Conservation (phyloP, 345 rosid genomes). For the Mallotus nudiflorus region DNA sequence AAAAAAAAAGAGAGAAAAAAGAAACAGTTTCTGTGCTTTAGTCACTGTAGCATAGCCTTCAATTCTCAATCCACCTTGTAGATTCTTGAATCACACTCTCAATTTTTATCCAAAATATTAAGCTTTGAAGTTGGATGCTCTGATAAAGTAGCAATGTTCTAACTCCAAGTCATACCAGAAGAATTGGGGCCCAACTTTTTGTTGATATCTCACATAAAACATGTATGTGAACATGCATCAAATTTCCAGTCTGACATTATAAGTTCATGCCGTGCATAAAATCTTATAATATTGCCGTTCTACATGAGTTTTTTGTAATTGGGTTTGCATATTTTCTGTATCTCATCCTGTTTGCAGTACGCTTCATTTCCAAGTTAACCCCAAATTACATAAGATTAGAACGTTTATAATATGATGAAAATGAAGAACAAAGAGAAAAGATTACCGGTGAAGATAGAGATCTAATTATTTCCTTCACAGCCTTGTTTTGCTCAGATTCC, state of each 20-base stretch:
- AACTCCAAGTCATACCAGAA: background rate
- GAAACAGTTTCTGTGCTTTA: too few relatives aligned
- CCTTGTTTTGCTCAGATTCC: constrained; percentile 74
- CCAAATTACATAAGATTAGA: background rate
- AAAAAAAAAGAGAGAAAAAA: too few relatives aligned
- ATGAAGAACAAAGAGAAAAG: background rate
- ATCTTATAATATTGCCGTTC: too few relatives aligned
- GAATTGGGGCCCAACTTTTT: background rate
- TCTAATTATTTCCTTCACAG: constrained; percentile 73
- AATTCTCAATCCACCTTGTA: background rate
- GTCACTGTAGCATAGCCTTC: background rate
- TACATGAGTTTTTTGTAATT: background rate
- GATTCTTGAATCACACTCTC: background rate
- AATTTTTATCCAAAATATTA: background rate
- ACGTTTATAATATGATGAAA: background rate
- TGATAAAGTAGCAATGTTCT: background rate
- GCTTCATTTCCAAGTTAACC: background rate
- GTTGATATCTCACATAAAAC: background rate
- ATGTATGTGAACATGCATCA: background rate
- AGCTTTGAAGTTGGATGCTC: background rate
- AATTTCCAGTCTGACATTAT: background rate
- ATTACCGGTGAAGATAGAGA: constrained; percentile 72
- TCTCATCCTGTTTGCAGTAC: background rate
- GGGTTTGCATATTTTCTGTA: background rate
- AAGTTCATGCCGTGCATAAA: background rate